A percentile compares a stretch with the other conserved stretches of the same genome.
These are phyloP conservation scores for Exobasidium rhododendri DNA, from an alignment of 1,284 basidiomycete species.

Conservation along the genomic window DNA sequence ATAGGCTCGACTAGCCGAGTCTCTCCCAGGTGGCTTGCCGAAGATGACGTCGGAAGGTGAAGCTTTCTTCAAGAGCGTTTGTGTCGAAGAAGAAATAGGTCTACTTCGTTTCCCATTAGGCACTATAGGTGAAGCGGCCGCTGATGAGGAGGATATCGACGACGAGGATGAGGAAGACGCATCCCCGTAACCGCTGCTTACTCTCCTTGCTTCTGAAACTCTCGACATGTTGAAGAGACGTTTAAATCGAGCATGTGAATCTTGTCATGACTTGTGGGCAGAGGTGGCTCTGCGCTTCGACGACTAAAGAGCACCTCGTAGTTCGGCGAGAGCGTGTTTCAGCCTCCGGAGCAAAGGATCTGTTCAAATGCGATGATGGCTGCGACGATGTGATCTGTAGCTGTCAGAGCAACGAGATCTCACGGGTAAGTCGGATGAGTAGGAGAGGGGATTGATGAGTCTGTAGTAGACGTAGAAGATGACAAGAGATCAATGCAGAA, in stretches of 20 bases:
- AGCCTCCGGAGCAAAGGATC: too few relatives aligned
- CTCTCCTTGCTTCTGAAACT: not conserved
- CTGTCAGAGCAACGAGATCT: too few relatives aligned
- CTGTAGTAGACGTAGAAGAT: too few relatives aligned
- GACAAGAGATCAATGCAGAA: too few relatives aligned
- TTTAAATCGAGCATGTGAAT: not conserved
- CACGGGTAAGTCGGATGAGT: too few relatives aligned
- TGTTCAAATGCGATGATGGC: too few relatives aligned
- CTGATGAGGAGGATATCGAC: not conserved
- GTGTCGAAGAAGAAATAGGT: constrained; percentile 3
- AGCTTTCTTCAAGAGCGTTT: constrained; percentile 7
- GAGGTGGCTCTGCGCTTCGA: too few relatives aligned
- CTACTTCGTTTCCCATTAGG: not conserved
- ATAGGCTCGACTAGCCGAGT: constrained; percentile 5
- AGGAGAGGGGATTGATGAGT: too few relatives aligned
- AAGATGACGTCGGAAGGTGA: constrained; percentile 19
- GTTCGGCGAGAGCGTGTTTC: too few relatives aligned
- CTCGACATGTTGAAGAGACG: not conserved
- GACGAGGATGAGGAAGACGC: not conserved
- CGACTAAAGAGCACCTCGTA: too few relatives aligned
- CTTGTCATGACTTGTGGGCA: not conserved
- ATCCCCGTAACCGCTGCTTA: not conserved
- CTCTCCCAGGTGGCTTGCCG: constrained; percentile 13
- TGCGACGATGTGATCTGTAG: too few relatives aligned
- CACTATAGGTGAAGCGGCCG: not conserved